Evolutionary conservation across 2,329 filamentous ascomycete genomes (phyloP).

Genomic region (Fusarium concolor): DNA sequence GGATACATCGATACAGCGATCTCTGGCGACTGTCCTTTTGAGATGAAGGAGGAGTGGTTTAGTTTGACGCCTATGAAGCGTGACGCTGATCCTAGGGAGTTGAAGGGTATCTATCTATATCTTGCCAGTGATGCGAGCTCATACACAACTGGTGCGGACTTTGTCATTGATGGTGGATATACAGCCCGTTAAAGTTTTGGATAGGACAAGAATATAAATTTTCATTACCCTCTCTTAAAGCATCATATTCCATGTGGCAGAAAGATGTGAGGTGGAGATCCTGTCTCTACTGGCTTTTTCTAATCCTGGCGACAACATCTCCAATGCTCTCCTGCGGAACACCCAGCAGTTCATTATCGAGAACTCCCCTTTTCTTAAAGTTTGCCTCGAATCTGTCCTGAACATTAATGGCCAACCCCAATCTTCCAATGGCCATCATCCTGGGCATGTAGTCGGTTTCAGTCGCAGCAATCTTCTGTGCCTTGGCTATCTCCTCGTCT

Average conservation of each 20-base stretch:
- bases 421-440: not conserved
- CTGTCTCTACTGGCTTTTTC: not conserved
- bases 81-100: constrained; percentile 48
- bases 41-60: constrained; percentile 52
- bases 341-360: not conserved
- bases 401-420: not conserved
- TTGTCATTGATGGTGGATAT: constrained; percentile 34
- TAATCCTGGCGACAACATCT: not conserved
- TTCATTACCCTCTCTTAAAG: too few species aligned
- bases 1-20: constrained; percentile 55
- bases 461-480: not conserved
- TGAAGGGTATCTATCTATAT: constrained; percentile 50
- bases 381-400: not conserved
- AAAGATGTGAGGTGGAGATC: not conserved
- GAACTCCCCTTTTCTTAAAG: not conserved
- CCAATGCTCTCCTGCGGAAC: not conserved
- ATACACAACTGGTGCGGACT: constrained; percentile 25
- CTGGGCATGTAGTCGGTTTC: not conserved
- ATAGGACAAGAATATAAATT: not conserved
- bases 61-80: constrained; percentile 47
- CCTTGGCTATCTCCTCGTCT: not conserved
- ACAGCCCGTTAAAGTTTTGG: constrained; percentile 23
- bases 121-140: constrained; percentile 37
- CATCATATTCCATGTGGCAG: not conserved
- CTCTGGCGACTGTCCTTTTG: constrained; percentile 48